These are phyloP conservation scores for Camelina hispida DNA, from an alignment of 345 rosid genomes.

Conservation along the genomic window DNA sequence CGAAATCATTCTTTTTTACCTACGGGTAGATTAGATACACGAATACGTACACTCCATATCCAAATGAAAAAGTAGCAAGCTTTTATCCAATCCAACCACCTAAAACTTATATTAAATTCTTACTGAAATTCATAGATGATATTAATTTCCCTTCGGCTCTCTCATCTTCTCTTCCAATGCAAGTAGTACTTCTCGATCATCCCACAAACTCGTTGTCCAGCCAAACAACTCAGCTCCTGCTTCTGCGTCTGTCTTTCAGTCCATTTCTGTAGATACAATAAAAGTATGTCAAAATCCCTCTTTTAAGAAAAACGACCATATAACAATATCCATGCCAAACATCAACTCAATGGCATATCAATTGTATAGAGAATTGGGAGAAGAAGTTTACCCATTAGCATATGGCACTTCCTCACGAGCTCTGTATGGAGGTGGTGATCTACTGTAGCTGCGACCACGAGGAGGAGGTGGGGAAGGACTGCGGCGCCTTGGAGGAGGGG, in stretches of 20 bases:
- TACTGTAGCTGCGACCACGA: slow-evolving; percentile 80
- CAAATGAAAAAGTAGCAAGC: slow-evolving; percentile 57
- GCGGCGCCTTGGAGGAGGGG: slow-evolving; percentile 74
- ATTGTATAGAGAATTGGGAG: background rate
- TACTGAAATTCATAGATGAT: slow-evolving; percentile 68
- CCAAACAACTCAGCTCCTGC: slow-evolving; percentile 76
- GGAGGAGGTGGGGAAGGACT: slow-evolving; percentile 73
- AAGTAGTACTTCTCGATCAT: slow-evolving; percentile 29
- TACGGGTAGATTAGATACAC: slow-evolving; percentile 46
- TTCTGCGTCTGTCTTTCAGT: slow-evolving; percentile 75
- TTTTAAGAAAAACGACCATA: background rate
- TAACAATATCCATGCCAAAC: slow-evolving; percentile 5
- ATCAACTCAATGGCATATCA: slow-evolving; percentile 5
- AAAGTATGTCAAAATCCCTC: no score
- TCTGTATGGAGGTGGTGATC: slow-evolving; percentile 84
- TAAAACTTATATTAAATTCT: slow-evolving; percentile 45
- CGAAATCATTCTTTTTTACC: slow-evolving; percentile 41
- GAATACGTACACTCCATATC: slow-evolving; percentile 45
- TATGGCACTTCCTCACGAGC: slow-evolving; percentile 81
- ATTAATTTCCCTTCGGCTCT: slow-evolving; percentile 56
- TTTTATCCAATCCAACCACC: slow-evolving; percentile 64
- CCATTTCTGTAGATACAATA: slow-evolving; percentile 72
- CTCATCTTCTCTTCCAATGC: slow-evolving; percentile 43
- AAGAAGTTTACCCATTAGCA: slow-evolving; percentile 79
- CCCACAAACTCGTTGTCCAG: slow-evolving; percentile 10